phyloP scores from a whole-genome alignment of 139 green algal genomes.

The Asterochloris sp. region DNA sequence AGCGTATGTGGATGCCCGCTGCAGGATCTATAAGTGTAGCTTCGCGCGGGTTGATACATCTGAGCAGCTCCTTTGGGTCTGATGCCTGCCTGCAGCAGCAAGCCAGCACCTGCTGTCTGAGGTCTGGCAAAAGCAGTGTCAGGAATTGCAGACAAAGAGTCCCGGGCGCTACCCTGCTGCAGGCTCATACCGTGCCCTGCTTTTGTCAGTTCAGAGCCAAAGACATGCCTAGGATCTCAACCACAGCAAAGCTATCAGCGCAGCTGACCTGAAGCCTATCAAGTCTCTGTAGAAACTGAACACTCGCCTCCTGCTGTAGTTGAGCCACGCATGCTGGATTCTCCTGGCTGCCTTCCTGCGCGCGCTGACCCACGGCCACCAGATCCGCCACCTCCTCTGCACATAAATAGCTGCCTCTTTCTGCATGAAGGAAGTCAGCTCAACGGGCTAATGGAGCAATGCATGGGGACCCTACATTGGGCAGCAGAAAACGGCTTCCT shows the following conservation, averaged over 20 bases:
- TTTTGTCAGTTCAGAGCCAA: neutral
- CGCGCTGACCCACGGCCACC: neutral
- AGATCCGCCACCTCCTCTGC: neutral
- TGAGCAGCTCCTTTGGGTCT: constrained; percentile 55
- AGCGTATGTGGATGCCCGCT: constrained; percentile 66
- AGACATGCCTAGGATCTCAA: neutral
- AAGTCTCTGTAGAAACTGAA: constrained; percentile 58
- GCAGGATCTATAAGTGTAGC: constrained; percentile 65
- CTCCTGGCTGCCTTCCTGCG: constrained; percentile 24
- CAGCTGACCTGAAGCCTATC: constrained; percentile 48
- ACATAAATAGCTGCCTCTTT: neutral
- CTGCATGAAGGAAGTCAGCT: neutral
- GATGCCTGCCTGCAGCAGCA: constrained; percentile 36
- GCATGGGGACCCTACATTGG: neutral
- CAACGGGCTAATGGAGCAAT: neutral
- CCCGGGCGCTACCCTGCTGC: neutral
- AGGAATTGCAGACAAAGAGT: neutral
- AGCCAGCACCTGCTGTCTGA: neutral
- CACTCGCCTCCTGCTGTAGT: constrained; percentile 41
- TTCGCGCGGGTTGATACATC: constrained; percentile 61
- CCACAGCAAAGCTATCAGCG: neutral
- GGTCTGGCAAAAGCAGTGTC: neutral
- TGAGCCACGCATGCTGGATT: constrained; percentile 55
- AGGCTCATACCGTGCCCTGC: neutral
- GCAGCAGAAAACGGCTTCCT: no score